Evolutionary conservation across 768 basidiomycete species (phyloP), one percentile per base, ranked within the genome.

Genomic region (Leccinum aurantiacum): DNA sequence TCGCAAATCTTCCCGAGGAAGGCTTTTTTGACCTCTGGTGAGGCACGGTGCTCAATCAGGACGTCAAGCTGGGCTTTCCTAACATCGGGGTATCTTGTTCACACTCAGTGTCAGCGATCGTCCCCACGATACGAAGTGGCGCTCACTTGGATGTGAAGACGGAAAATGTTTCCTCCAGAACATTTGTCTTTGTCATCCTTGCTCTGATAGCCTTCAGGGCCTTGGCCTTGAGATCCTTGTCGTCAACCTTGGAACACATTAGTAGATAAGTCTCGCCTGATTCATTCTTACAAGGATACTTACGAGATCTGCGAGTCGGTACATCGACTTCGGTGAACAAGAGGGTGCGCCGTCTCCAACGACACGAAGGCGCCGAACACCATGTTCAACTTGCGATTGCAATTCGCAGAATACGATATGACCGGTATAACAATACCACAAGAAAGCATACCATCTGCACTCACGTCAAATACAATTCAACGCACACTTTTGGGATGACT

Each of bases 301-400:
- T 24, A 73, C 75, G n/a, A 74, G 72, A 24, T 65, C 53, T 6
- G 76, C 74, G 0, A 76, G 60, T 54, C 72, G 71, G 33, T 75
- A 76, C 73, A 76, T 76, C 0, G 75, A 76, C 64, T 75, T 76
- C 8, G 75, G 74, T 15, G 74, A 75, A 55, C 74, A 75, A 8
- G 54, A 29, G 3, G 65, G 65, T 38, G 58, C 56, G 4, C 41
- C 50, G 13, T 57, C 59, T 50, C 54, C 29, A 47, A 44, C 2
- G 14, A 41, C 31, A 4, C 46, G 53, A 17, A 49, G 15, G 24
- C 11, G 44, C 2, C 15, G 51, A 48, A 19, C 3, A 52, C 54
- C 59, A 7, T 41, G 50, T 35, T 50, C 52, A 3, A 50, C 53
- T 47, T 68, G 63, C 31, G 69, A 69, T 29, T 55, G 66, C 47